Base-by-base conservation (phyloP, 2,329 filamentous ascomycete genomes). In the Trichoderma semiorbis region DNA sequence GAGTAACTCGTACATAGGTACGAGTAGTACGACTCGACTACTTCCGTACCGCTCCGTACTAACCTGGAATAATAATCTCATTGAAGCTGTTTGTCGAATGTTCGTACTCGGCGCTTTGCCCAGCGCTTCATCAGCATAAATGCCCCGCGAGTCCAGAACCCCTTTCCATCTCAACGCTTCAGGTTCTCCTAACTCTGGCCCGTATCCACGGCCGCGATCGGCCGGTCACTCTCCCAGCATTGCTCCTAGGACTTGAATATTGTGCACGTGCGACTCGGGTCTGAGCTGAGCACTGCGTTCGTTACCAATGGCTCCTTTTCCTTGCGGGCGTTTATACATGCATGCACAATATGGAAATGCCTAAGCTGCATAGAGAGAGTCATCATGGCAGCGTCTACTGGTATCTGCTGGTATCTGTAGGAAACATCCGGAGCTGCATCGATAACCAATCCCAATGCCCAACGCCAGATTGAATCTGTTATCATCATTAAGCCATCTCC, bases 71-170 rank as follows among this genome's bases (percentile, higher is more conserved):
- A 21, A 53, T 53, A 53, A 53, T 43, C 39, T n/a, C 18, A 47
- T 7, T 53, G 47, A 24, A 53, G 47, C 21, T 14, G 47, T 32
- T 36, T 18, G 18, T 28, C n/a, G n/a, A n/a, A n/a, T n/a, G n/a
- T n/a, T 43, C 50, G 24, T 32, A 34, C 66, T 69, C 67, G 28
- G 57, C 21, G 39, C 36, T 69, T 30, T 18, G 36, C n/a, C 58
- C 55, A 58, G 21, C 57, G n/a, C 32, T 34, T 61, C 67, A 34
- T n/a, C 39, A 69, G 57, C 67, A 69, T 62, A 69, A 69, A 62
- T 28, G n/a, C 55, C 30, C 34, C 36, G n/a, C 39, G 28, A 62
- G n/a, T 62, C 28, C 67, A 68, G 32, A 61, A 18, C 67, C 67
- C 67, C 67, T 62, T 62, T 69, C 57, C 28, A 34, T 28, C 28